Evolutionary conservation across 1,284 basidiomycete species (phyloP), one percentile per base, ranked within the genome.

Genomic region (Cutaneotrichosporon curvatum): DNA sequence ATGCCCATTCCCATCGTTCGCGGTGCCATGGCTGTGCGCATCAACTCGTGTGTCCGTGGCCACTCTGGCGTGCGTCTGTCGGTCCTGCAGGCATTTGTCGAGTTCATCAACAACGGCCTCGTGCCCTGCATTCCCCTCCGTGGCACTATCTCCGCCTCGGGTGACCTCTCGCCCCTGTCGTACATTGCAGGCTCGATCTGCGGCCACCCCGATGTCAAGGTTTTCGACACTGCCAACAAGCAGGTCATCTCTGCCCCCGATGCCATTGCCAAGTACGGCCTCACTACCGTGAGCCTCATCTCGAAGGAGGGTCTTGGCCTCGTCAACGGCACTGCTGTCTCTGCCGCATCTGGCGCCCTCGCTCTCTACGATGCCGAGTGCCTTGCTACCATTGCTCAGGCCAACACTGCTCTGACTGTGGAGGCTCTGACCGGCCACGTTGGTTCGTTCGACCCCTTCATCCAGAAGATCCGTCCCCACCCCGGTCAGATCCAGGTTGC

Each of bases 291-390:
- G 25, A 34, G 33, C 28, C 51, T 53, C 22, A 39, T 39, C 4
- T 41, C 45, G 44, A 53, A 53, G 45, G 51, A 53, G 48, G 51
- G 51, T 20, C 51, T 53, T 10, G 51, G 51, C 14, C 51, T 53
- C 28, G 48, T 53, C 19, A 53, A 53, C 48, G 51, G 51, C 25
- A 53, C 51, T 1, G 51, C 51, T 30, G 51, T 53, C 33, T 47
- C 44, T 30, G 51, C 51, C n/a, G 44, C 51, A 11, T 40, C 51
- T 3, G 48, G 48, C 6, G 51, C 51, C 8, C 48, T 53, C 6
- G 51, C 51, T 11, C 43, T 50, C 35, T 53, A 53, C 42, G 51
- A 53, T n/a, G 48, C 51, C 42, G 51, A 53, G 51, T 53, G 51
- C 45, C 51, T 53, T 15, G 48, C 51, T 21, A 47, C 44, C 30